Base-by-base conservation (phyloP, 73 alveolate genomes). In the Uronychia binucleata region DNA sequence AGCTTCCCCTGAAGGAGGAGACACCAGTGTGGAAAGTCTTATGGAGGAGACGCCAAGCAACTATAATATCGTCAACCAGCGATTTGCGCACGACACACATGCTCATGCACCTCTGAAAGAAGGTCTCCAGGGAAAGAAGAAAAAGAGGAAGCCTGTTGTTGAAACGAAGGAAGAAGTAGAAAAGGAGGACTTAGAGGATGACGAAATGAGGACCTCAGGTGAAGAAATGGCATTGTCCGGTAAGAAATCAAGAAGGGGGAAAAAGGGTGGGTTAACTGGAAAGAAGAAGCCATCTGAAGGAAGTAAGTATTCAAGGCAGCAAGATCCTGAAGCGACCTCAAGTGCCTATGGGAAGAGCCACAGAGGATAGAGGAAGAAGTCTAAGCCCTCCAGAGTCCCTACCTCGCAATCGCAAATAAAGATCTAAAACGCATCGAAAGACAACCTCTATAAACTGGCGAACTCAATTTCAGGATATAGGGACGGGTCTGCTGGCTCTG, bases 81-180 rank as follows among this genome's bases (percentile, higher is more conserved):
- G 67, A 46, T 46, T 46, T 46, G 5, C 5, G 67, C 5, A 46
- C n/a, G 19, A 46, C 67, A 11, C 67, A 11, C 78, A 67, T 67
- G 78, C 78, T 5, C 78, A 67, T 67, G 78, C 78, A 13, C 78
- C 67, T 11, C 67, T 46, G n/a, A 46, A 19, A 46, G 67, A 46
- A 11, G 67, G 67, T 5, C 67, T 19, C 5, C 67, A 46, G 5
- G 19, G 67, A 5, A 46, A 46, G 67, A 46, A 46, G 67, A 46
- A 46, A 5, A 46, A 11, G 67, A 46, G 5, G 67, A 19, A 82
- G n/a, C 34, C 57, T 1, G 29, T 58, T 19, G 34, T 32, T 58
- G 89, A 79, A 57, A 88, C 57, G 32, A 19, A 77, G 5, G 92
- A 86, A 28, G 60, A 31, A 57, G 91, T 77, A 58, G 59, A 77